A percentile compares a stretch with the other conserved stretches of the same genome.
Conservation (phyloP, 139 green algal genomes). For the Microglena sp. region DNA sequence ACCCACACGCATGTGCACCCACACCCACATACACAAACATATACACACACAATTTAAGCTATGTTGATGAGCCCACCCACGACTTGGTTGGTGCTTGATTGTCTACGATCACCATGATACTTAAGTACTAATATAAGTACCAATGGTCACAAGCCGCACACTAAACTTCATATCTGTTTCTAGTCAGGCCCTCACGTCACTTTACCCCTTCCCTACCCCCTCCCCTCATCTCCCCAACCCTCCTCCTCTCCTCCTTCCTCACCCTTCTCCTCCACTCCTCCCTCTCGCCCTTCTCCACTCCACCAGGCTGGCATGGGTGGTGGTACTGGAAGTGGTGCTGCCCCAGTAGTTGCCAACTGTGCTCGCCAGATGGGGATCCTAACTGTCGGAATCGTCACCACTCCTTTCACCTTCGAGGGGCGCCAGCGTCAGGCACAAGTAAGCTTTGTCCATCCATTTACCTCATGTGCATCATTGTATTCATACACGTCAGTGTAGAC, state of each 20-base stretch:
- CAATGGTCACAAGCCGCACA: too few species aligned
- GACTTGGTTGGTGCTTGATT: too few species aligned
- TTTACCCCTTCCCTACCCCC: not conserved
- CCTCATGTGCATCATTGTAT: too few species aligned
- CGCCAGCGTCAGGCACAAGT: constrained; percentile 69
- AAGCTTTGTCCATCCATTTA: not conserved
- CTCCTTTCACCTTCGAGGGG: constrained; percentile 94
- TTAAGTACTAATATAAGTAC: too few species aligned
- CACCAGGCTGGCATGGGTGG: constrained; percentile 94
- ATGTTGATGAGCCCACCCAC: too few species aligned
- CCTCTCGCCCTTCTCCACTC: too few species aligned
- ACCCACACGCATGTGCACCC: too few species aligned
- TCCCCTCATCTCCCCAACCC: not conserved
- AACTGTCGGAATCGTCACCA: constrained; percentile 94
- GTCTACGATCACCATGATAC: too few species aligned
- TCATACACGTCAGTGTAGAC: too few species aligned
- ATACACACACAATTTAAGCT: too few species aligned
- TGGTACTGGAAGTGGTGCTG: constrained; percentile 88
- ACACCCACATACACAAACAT: too few species aligned
- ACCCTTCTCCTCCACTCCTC: not conserved
- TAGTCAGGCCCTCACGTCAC: not conserved
- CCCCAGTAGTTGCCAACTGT: constrained; percentile 77
- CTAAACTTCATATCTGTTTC: too few species aligned
- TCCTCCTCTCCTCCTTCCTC: not conserved
- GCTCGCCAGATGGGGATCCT: constrained; percentile 84